phyloP scores from a whole-genome alignment of 441 rosid genomes.

The Mallotus repandus region DNA sequence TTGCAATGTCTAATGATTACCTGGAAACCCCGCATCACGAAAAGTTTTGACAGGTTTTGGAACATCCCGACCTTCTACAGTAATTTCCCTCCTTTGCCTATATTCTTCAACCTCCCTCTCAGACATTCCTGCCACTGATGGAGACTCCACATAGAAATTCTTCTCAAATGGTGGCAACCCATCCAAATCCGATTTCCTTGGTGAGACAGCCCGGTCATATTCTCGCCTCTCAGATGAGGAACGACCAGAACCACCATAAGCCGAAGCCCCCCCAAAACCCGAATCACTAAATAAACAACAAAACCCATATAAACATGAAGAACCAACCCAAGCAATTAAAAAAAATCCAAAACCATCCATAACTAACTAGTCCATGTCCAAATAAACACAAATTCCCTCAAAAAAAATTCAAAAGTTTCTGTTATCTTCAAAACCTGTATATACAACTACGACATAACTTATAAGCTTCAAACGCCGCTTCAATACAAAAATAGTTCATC shows the following conservation, averaged over 20 bases:
- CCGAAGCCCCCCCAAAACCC: conserved; percentile 82
- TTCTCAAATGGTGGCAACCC: conserved; percentile 90
- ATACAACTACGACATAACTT: background rate
- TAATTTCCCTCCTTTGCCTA: conserved; percentile 66
- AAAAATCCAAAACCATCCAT: background rate
- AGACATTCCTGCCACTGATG: conserved; percentile 72
- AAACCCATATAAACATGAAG: conserved; percentile 29
- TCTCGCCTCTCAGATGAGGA: conserved; percentile 61
- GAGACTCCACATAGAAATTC: conserved; percentile 81
- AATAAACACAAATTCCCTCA: background rate
- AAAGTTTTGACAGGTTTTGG: conserved; percentile 87
- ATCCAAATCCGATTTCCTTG: conserved; percentile 76
- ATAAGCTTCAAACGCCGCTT: too few relatives aligned
- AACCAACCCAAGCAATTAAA: conserved; percentile 16
- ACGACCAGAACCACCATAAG: conserved; percentile 52
- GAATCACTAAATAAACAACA: conserved; percentile 60
- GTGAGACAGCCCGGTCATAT: conserved; percentile 43
- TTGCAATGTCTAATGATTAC: conserved; percentile 28
- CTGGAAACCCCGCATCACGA: conserved; percentile 83
- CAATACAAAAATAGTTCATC: too few relatives aligned
- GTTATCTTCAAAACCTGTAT: background rate
- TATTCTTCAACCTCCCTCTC: conserved; percentile 76
- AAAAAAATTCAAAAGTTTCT: background rate
- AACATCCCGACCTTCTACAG: conserved; percentile 86
- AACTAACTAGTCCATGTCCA: background rate